phyloP scores from a whole-genome alignment of 1,284 basidiomycete species.

The Kalmanozyma brasiliensis region DNA sequence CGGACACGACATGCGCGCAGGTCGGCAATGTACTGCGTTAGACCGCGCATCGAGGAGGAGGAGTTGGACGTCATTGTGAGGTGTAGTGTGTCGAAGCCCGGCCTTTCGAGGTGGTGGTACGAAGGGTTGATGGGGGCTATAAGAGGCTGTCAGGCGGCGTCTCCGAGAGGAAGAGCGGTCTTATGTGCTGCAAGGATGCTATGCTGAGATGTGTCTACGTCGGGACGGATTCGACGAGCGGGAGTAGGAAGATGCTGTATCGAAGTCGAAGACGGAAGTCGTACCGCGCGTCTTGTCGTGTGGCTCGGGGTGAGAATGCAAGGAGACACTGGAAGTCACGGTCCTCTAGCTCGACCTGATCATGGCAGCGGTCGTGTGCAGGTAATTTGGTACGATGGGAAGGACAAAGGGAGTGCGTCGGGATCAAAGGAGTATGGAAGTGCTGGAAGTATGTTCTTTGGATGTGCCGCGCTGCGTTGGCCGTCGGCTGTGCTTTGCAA shows the following conservation, averaged over 20 bases:
- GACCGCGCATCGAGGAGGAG: constrained; percentile 56
- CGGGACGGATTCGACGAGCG: background rate
- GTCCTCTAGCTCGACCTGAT: too few species aligned
- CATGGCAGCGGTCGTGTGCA: too few species aligned
- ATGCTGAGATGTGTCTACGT: background rate
- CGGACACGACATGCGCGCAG: constrained; percentile 79
- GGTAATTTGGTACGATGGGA: too few species aligned
- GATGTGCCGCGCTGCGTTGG: constrained; percentile 8
- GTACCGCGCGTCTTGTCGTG: background rate
- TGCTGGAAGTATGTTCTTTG: background rate
- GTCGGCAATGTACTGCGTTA: constrained; percentile 91
- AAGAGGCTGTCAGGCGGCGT: background rate
- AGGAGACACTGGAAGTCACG: too few species aligned
- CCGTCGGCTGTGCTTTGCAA: constrained; percentile 15
- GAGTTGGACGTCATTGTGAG: constrained; percentile 46
- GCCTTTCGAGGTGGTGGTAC: background rate
- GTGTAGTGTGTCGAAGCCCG: background rate
- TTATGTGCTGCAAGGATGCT: too few species aligned
- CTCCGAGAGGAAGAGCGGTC: background rate
- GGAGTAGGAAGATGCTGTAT: background rate
- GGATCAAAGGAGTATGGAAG: background rate
- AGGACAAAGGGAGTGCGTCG: constrained; percentile 8
- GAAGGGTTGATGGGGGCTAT: background rate
- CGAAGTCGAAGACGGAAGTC: constrained; percentile 8
- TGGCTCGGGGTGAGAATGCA: background rate